These are phyloP conservation scores for Galium porrigens DNA, from an alignment of 305 asterid species.

Conservation along the genomic window DNA sequence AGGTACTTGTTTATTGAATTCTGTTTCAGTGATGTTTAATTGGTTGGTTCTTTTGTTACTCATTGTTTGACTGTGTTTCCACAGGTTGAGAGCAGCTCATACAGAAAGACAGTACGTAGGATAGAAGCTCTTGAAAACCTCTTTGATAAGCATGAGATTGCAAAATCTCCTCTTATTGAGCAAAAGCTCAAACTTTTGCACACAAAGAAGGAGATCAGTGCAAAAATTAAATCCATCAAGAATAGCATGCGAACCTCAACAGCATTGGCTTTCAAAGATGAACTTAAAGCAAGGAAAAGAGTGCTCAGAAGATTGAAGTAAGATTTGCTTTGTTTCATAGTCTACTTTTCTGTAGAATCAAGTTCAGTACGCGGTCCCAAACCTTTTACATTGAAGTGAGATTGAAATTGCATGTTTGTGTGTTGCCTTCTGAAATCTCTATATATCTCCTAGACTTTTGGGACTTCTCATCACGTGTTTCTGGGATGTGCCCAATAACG, in stretches of 20 bases:
- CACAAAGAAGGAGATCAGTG: conserved; percentile 62
- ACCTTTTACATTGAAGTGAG: not conserved
- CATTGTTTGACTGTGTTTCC: conserved; percentile 13
- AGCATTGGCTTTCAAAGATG: conserved; percentile 85
- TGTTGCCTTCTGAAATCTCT: not conserved
- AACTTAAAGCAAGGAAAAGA: conserved; percentile 86
- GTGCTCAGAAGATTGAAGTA: conserved; percentile 84
- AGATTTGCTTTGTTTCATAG: conserved; percentile 14
- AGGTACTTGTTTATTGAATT: conserved; percentile 28
- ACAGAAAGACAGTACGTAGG: conserved; percentile 67
- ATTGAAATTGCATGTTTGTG: not conserved
- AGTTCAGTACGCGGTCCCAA: not conserved
- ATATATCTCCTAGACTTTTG: no score
- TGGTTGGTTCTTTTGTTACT: not conserved
- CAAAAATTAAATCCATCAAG: conserved; percentile 67
- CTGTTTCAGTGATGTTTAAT: not conserved
- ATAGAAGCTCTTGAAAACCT: conserved; percentile 83
- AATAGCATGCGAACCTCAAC: conserved; percentile 61
- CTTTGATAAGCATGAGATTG: conserved; percentile 68
- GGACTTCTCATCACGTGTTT: not conserved
- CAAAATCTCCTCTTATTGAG: conserved; percentile 69
- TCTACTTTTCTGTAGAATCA: conserved; percentile 10
- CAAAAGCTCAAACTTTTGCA: conserved; percentile 76
- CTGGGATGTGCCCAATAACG: not conserved
- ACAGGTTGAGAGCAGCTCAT: conserved; percentile 76